Conservation (phyloP, 805 yeast genomes). For the Groenewaldozyma tartarivorans region DNA sequence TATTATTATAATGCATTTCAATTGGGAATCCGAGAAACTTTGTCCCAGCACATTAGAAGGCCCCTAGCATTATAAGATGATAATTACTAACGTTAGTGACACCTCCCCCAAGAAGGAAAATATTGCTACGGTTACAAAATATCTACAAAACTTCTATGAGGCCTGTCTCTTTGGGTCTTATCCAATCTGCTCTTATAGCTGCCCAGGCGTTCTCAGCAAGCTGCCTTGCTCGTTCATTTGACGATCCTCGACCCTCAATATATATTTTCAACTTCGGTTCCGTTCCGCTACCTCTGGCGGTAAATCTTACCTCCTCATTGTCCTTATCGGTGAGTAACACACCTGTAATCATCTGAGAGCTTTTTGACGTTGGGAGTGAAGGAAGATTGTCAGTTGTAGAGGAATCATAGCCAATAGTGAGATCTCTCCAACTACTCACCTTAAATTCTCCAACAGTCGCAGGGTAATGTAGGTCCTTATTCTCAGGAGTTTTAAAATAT, state of each 20-base stretch:
- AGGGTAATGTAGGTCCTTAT: constrained; percentile 32
- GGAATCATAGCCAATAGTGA: constrained; percentile 76
- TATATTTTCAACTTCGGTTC: constrained; percentile 92
- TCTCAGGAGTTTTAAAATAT: constrained; percentile 6
- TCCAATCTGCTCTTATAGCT: constrained; percentile 59
- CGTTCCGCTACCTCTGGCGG: constrained; percentile 92
- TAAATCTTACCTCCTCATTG: constrained; percentile 50
- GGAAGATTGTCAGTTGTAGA: constrained; percentile 51
- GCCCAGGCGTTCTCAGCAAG: constrained; percentile 65
- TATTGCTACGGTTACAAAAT: neutral
- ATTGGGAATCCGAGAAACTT: too few species aligned
- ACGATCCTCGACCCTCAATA: constrained; percentile 59
- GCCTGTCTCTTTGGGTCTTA: constrained; percentile 47
- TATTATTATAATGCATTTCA: too few species aligned
- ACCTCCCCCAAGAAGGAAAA: neutral
- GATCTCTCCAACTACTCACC: constrained; percentile 68
- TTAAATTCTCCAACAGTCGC: constrained; percentile 42
- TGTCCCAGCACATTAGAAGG: too few species aligned
- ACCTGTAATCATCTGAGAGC: constrained; percentile 82
- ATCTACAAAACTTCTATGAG: constrained; percentile 17
- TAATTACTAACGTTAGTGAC: too few species aligned
- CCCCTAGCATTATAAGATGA: too few species aligned
- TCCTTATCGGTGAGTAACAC: constrained; percentile 25
- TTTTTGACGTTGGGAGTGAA: constrained; percentile 55
- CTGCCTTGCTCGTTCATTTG: constrained; percentile 37